Conservation (phyloP, 371 early-diverging fungal genomes). For the Fennellomyces sp. region DNA sequence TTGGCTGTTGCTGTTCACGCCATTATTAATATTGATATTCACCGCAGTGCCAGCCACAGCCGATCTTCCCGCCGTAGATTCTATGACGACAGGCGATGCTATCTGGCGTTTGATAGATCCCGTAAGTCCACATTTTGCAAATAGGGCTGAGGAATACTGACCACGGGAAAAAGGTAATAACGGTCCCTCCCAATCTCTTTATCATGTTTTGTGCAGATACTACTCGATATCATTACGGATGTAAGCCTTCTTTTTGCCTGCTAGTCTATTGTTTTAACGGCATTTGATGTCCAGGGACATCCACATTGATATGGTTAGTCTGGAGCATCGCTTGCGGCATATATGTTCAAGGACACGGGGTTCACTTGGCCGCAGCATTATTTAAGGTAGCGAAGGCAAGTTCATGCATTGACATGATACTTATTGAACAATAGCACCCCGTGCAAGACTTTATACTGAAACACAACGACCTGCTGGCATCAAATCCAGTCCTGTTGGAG, state of each 20-base stretch:
- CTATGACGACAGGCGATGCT: constrained; percentile 46
- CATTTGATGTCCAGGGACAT: constrained; percentile 20
- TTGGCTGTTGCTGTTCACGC: constrained; percentile 33
- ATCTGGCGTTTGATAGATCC: constrained; percentile 52
- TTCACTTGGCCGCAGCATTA: constrained; percentile 47
- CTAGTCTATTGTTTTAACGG: neutral
- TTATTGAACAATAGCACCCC: constrained; percentile 32
- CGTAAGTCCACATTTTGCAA: constrained; percentile 4
- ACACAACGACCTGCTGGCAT: constrained; percentile 34
- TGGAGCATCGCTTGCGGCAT: constrained; percentile 46
- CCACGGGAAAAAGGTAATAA: constrained; percentile 23
- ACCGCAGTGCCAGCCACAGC: constrained; percentile 43
- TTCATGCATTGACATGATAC: neutral
- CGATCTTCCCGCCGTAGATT: constrained; percentile 27
- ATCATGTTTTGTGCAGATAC: constrained; percentile 37
- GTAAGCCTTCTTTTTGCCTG: constrained; percentile 19
- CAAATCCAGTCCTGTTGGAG: constrained; percentile 40
- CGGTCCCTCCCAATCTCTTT: constrained; percentile 44
- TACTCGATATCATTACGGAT: constrained; percentile 9
- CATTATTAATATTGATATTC: constrained; percentile 37
- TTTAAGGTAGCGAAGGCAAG: constrained; percentile 34
- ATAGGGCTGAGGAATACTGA: neutral
- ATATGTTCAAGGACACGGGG: constrained; percentile 50
- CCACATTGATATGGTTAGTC: constrained; percentile 36
- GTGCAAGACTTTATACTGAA: constrained; percentile 43